Conservation (phyloP, 78 protist genomes). For the Diacronema lutheri region DNA sequence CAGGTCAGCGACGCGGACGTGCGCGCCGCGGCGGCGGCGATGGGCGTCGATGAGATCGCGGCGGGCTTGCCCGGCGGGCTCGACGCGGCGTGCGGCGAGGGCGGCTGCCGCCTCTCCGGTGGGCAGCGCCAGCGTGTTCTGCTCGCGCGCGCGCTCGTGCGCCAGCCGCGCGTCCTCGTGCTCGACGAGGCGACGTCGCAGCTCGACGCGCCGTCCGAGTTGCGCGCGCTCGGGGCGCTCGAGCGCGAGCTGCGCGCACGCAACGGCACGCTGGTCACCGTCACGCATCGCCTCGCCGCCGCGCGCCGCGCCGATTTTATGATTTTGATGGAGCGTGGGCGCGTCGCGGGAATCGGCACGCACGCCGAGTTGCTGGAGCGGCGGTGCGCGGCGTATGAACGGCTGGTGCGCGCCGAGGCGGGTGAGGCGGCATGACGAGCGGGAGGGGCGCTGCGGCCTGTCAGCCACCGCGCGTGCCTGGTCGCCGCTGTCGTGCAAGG, state of each 20-base stretch:
- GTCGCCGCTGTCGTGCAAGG: too few species aligned
- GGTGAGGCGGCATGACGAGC: too few species aligned
- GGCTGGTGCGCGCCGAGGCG: too few species aligned
- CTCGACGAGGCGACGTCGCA: constrained; percentile 49
- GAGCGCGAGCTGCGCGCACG: neutral
- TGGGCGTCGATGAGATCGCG: too few species aligned
- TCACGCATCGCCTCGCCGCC: constrained; percentile 32
- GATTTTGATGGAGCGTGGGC: constrained; percentile 1
- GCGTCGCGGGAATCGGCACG: constrained; percentile 33
- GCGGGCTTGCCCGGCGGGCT: too few species aligned
- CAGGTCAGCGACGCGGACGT: too few species aligned
- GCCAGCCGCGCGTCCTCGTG: constrained; percentile 27
- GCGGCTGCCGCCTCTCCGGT: constrained; percentile 22
- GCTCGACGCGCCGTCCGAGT: constrained; percentile 46
- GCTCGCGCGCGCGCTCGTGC: constrained; percentile 37
- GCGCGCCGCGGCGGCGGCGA: too few species aligned
- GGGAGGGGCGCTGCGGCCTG: too few species aligned
- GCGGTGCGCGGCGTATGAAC: too few species aligned
- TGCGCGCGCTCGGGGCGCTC: constrained; percentile 11
- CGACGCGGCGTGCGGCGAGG: constrained; percentile 7
- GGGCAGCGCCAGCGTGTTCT: constrained; percentile 38
- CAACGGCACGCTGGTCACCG: neutral
- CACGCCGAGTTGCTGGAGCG: constrained; percentile 80
- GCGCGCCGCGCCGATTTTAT: constrained; percentile 13
- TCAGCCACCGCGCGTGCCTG: too few species aligned